Base-by-base conservation (phyloP, 108 stramenopile species). In the Parmales sp. region DNA sequence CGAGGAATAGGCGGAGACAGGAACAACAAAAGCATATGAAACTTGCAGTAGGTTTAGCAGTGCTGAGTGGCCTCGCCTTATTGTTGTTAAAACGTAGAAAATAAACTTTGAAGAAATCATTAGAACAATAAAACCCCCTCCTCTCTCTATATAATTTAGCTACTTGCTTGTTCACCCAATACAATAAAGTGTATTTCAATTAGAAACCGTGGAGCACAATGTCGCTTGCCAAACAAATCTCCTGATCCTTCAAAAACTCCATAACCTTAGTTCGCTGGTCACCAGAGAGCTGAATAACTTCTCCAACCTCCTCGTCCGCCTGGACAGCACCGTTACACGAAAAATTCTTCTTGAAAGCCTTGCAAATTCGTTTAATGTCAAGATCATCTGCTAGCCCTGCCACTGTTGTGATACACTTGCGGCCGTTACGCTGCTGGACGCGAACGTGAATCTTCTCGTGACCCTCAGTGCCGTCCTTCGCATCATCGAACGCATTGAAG, bases 271-370 rank as follows among this genome's bases (percentile, higher is more conserved):
- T 92, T 74, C 98, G 74, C 72, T 98, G 98, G 81, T 98, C 98
- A 38, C 98, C 98, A 60, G 85, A 86, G 44, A 98, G 75, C 69
- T 98, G 98, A 79, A 98, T 95, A 64, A 98, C 90, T 71, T 98
- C 95, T 23, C 94, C 95, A 18, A 76, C 77, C 31, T 95, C 94
- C 65, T 89, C 82, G 69, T 97, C 98, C 45, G 90, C 91, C 65
- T 90, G 91, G 16, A 98, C 92, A 71, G 94, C 94, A 26, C 98
- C 98, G 81, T 98, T 98, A 75, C 98, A 98, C 63, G 78, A 79
- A 80, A 96, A 97, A 76, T 92, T 95, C 83, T 98, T 98, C 82
- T 97, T 98, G 77, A 98, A 90, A 37, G 95, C 95, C 76, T 95
- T 95, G 81, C 93, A 93, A 78, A 98, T 98, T 63, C 93, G 83